A percentile compares a stretch with the other conserved stretches of the same genome.
phyloP scores from a whole-genome alignment of 305 asterid species.

The Fraxinus dipetala region DNA sequence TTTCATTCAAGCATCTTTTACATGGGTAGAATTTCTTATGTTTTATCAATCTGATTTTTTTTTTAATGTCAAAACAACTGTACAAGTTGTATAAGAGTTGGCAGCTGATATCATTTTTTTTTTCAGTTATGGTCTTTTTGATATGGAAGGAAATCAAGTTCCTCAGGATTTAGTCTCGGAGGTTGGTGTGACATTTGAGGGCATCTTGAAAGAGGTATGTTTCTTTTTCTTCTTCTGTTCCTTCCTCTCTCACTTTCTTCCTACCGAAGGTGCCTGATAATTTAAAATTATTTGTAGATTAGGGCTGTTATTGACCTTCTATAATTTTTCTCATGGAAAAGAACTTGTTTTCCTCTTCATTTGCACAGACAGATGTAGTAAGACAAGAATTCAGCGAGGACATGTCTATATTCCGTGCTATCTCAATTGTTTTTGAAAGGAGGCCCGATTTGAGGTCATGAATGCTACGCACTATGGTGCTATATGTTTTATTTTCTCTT shows the following conservation, averaged over 20 bases:
- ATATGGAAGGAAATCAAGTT: conserved; percentile 82
- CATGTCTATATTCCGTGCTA: conserved; percentile 74
- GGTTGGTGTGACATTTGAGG: conserved; percentile 74
- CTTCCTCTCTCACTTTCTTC: background rate
- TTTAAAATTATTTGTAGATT: background rate
- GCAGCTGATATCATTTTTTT: background rate
- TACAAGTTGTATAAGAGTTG: background rate
- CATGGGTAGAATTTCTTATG: background rate
- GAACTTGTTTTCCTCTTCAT: background rate
- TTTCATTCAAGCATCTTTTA: background rate
- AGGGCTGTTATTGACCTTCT: background rate
- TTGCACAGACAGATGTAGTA: conserved; percentile 58
- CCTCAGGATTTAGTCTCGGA: conserved; percentile 74
- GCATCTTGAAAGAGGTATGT: conserved; percentile 72
- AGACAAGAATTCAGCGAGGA: conserved; percentile 69
- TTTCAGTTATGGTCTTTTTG: conserved; percentile 78
- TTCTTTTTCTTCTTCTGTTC: background rate
- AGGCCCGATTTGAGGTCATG: conserved; percentile 75
- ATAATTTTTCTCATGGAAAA: background rate
- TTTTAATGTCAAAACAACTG: background rate
- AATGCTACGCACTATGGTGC: background rate
- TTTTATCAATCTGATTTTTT: background rate
- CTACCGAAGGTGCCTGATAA: background rate
- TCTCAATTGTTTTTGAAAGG: conserved; percentile 66
- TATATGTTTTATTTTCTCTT: background rate